Percentiles rank a stretch among this genome's conserved stretches.
Conservation (phyloP, 208 protist species). For the Blastocrithidia nonstop region DNA sequence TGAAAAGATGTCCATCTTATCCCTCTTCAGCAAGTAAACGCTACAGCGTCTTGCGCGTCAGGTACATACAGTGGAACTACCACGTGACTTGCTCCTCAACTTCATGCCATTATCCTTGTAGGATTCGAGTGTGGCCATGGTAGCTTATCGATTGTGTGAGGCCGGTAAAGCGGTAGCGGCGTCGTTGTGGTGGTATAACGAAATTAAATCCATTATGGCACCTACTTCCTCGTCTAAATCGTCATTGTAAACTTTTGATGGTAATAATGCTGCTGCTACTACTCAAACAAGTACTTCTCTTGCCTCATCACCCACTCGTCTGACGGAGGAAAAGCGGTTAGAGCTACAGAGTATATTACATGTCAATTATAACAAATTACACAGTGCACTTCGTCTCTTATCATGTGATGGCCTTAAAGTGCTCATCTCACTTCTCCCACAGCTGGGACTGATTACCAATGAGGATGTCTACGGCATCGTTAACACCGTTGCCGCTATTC, state of each 20-base stretch:
- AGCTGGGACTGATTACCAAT: conserved; percentile 5
- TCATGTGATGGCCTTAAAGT: conserved; percentile 16
- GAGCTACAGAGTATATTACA: no score
- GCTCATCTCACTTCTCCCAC: conserved; percentile 13
- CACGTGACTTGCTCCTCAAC: background rate
- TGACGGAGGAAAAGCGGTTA: no score
- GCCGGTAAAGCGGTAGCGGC: conserved; percentile 19
- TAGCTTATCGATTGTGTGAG: conserved; percentile 24
- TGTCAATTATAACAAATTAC: conserved; percentile 10
- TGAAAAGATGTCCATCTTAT: conserved; percentile 10
- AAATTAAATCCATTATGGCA: no score
- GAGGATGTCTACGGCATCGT: conserved; percentile 40
- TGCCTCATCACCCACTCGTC: no score
- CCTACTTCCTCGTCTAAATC: no score
- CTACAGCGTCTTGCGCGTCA: conserved; percentile 9
- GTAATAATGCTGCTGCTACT: no score
- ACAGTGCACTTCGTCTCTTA: conserved; percentile 24
- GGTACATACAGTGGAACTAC: conserved; percentile 3
- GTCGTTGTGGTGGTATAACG: conserved; percentile 21
- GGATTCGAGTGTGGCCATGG: conserved; percentile 12
- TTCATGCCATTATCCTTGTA: conserved; percentile 1
- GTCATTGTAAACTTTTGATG: no score
- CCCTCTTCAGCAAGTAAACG: conserved; percentile 12
- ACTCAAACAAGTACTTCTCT: no score
- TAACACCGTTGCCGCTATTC: conserved; percentile 26